A percentile compares a stretch with the other conserved stretches of the same genome.
Evolutionary conservation across 495 filamentous ascomycete species (phyloP).

Genomic region (Penicillium manginii): DNA sequence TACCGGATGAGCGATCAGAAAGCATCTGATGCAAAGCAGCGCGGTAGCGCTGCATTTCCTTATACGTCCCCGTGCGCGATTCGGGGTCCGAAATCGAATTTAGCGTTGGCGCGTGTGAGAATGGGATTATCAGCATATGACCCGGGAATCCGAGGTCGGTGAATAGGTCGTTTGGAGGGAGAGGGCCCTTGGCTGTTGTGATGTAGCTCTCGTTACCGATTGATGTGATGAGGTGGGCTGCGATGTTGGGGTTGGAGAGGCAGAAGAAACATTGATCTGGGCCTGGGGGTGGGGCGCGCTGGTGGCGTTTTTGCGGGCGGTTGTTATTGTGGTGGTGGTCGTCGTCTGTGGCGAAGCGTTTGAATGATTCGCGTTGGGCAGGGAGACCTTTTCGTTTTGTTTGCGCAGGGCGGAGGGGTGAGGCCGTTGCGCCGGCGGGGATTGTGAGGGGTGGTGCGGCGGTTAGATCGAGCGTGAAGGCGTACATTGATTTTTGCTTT

Average conservation of each 20-base stretch:
- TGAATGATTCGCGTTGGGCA: conserved; percentile 57
- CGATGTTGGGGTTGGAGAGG: conserved; percentile 77
- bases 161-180: conserved; percentile 70
- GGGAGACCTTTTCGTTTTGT: conserved; percentile 63
- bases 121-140: conserved; percentile 90
- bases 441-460: conserved; percentile 57
- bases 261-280: conserved; percentile 94
- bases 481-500: conserved; percentile 87
- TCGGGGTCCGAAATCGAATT: conserved; percentile 61
- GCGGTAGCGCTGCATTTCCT: conserved; percentile 82
- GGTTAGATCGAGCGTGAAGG: conserved; percentile 76
- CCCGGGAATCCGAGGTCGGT: conserved; percentile 72
- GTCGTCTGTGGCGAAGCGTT: conserved; percentile 58
- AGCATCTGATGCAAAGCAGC: conserved; percentile 72
- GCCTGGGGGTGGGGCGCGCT: conserved; percentile 63
- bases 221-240: conserved; percentile 84
- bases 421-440: conserved; percentile 70
- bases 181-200: conserved; percentile 88
- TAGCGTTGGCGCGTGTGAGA: conserved; percentile 74
- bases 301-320: conserved; percentile 55
- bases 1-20: conserved; percentile 43
- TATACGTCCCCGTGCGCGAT: conserved; percentile 56
- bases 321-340: conserved; percentile 18
- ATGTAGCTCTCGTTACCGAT: conserved; percentile 86
- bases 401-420: conserved; percentile 60